Evolutionary conservation across 2,329 filamentous ascomycete genomes (phyloP).

Genomic region (Coleophoma cylindrospora): DNA sequence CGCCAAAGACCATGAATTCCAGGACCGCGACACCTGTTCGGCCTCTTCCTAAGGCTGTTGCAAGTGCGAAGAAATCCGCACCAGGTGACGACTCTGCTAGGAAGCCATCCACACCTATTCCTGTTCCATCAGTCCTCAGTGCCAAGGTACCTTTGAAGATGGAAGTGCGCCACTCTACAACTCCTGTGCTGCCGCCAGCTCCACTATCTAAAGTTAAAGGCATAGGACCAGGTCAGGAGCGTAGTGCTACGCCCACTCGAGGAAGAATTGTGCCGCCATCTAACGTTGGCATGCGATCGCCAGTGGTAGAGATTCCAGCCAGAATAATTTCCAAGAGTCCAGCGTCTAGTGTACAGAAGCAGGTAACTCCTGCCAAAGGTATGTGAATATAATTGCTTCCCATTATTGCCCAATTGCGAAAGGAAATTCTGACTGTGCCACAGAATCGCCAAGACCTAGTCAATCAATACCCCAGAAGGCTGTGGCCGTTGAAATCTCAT

Average conservation of each 20-base stretch:
- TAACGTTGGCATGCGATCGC: background rate
- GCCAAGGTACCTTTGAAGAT: background rate
- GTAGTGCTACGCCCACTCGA: background rate
- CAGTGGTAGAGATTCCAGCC: background rate
- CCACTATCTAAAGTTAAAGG: background rate
- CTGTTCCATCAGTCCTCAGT: background rate
- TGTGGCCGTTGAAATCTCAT: background rate
- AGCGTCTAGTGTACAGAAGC: background rate
- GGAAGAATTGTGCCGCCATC: background rate
- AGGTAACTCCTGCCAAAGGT: background rate
- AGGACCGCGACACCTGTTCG: too few species aligned
- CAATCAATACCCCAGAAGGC: background rate
- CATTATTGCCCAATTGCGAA: background rate
- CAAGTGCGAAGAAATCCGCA: too few species aligned
- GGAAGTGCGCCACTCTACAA: background rate
- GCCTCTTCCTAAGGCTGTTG: too few species aligned
- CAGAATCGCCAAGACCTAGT: background rate
- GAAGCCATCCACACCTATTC: conserved; percentile 1
- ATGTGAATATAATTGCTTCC: background rate
- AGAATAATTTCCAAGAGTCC: background rate
- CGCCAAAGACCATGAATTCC: too few species aligned
- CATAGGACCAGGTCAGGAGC: background rate
- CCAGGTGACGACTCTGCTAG: too few species aligned
- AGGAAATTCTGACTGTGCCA: background rate
- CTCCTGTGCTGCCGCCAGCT: background rate